Conservation (phyloP, 345 rosid genomes). For the Populus pruinosa region DNA sequence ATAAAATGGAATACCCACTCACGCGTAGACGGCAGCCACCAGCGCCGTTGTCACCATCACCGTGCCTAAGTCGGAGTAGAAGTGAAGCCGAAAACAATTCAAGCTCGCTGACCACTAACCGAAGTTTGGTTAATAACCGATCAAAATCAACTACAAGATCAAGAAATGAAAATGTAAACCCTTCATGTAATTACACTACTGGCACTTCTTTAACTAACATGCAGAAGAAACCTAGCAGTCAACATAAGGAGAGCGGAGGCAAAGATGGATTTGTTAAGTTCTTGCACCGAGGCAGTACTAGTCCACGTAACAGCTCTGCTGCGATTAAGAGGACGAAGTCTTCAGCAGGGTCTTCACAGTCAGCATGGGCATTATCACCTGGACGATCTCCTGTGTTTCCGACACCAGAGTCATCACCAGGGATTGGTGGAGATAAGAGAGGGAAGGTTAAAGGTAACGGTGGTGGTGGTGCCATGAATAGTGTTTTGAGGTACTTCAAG, state of each 20-base stretch:
- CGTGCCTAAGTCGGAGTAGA: conserved; percentile 37
- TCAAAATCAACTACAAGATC: conserved; percentile 46
- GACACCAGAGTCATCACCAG: conserved; percentile 26
- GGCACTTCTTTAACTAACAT: not conserved
- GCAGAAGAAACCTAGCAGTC: conserved; percentile 13
- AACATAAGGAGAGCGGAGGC: not conserved
- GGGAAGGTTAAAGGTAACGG: conserved; percentile 25
- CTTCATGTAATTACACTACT: no score
- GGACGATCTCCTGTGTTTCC: conserved; percentile 41
- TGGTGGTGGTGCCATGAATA: conserved; percentile 40
- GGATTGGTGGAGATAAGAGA: conserved; percentile 8
- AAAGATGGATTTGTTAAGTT: conserved; percentile 32
- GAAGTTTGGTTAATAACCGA: conserved; percentile 18
- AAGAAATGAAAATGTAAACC: conserved; percentile 13
- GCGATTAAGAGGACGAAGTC: conserved; percentile 28
- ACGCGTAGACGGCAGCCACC: conserved; percentile 12
- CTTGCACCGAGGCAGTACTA: conserved; percentile 37
- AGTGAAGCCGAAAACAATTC: conserved; percentile 39
- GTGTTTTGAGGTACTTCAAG: conserved; percentile 65
- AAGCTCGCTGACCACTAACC: conserved; percentile 10
- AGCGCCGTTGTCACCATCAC: conserved; percentile 4
- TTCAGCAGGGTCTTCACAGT: conserved; percentile 36
- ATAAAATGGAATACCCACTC: conserved; percentile 20
- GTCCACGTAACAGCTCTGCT: conserved; percentile 20
- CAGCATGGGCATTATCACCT: conserved; percentile 79